A percentile compares a stretch with the other conserved stretches of the same genome.
Conservation (phyloP, 2,329 filamentous ascomycete genomes). For the Cladophialophora yegresii region DNA sequence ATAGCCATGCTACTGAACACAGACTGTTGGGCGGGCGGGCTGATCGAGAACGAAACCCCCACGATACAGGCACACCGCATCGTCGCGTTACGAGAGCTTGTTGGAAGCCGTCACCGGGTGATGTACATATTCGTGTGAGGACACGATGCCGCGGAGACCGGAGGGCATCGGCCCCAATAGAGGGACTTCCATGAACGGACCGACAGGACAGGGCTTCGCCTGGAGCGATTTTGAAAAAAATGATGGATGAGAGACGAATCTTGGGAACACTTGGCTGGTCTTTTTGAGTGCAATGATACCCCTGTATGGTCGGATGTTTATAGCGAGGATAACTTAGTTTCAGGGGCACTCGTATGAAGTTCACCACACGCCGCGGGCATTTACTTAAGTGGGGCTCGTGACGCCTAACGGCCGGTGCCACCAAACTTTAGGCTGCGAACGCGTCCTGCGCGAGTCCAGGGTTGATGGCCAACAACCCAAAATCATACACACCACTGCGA, state of each 20-base stretch:
- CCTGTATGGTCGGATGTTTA: background rate
- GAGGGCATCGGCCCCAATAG: background rate
- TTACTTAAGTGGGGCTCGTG: background rate
- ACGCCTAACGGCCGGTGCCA: background rate
- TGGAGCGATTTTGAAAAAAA: background rate
- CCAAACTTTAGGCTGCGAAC: background rate
- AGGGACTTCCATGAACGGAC: background rate
- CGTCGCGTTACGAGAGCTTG: background rate
- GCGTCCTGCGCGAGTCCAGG: slow-evolving; percentile 11
- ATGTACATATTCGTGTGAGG: background rate
- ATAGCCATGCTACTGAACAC: background rate
- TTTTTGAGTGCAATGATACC: slow-evolving; percentile 8
- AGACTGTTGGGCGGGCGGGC: background rate
- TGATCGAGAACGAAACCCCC: background rate
- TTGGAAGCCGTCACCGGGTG: background rate
- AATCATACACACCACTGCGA: background rate
- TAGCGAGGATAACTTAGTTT: background rate
- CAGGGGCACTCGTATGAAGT: background rate
- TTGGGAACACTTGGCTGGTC: background rate
- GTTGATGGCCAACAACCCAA: background rate
- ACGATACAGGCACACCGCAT: background rate
- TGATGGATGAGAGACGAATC: slow-evolving; percentile 3
- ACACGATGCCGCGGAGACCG: background rate
- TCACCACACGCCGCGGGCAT: background rate
- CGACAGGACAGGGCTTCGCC: background rate